Conservation (phyloP, 768 basidiomycete genomes). For the Boletus rufocinnamomeus region DNA sequence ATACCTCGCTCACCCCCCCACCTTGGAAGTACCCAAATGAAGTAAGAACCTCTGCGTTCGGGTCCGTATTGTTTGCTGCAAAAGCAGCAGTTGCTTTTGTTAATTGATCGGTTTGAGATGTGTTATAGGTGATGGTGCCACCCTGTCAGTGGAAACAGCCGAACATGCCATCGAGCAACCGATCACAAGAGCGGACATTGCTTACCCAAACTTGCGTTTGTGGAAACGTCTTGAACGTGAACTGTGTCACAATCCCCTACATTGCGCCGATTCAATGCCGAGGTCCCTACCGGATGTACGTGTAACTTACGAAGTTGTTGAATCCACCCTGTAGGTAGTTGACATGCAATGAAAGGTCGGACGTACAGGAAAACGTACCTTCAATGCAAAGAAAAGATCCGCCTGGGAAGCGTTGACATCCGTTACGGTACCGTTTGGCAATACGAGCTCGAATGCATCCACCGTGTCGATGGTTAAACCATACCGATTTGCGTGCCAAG, state of each 20-base stretch:
- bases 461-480: conserved; percentile 60
- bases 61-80: conserved; percentile 22
- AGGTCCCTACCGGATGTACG: neutral
- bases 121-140: conserved; percentile 42
- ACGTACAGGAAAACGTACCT: conserved; percentile 33
- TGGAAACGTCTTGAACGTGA: conserved; percentile 51
- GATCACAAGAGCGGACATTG: neutral
- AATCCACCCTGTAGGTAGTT: conserved; percentile 50
- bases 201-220: conserved; percentile 31
- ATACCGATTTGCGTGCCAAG: conserved; percentile 62
- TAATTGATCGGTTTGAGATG: conserved; percentile 19
- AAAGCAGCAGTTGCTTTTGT: conserved; percentile 30
- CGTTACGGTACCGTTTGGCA: conserved; percentile 51
- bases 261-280: conserved; percentile 37
- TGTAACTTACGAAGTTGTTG: conserved; percentile 55
- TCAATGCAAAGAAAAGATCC: conserved; percentile 48
- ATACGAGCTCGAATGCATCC: conserved; percentile 57
- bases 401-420: conserved; percentile 37
- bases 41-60: conserved; percentile 41
- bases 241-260: conserved; percentile 60
- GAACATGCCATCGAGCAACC: conserved; percentile 8
- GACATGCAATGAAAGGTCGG: neutral
- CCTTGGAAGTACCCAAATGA: conserved; percentile 39
- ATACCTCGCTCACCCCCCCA: conserved; percentile 37
- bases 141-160: conserved; percentile 39